Base-by-base conservation (phyloP, 176 grass and related monocot species). In the Carex parvula region DNA sequence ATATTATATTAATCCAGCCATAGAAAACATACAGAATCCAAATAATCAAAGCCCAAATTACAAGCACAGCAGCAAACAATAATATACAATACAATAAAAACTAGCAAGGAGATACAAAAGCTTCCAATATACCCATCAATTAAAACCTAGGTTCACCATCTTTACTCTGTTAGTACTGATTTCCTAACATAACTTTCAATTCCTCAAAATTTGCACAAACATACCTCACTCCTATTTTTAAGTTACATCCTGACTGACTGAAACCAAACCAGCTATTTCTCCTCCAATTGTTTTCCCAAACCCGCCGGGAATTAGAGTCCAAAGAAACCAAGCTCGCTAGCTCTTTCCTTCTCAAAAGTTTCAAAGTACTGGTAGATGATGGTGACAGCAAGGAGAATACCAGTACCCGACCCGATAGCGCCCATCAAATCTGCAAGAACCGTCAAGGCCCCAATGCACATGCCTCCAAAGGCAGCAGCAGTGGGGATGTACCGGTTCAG, bases 341-440 rank as follows among this genome's bases (percentile, higher is more conserved):
- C 92, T 80, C 89, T 91, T 86, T 98, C 95, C 87, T 98, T 98
- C 84, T 98, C 92, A 1, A 98, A 95, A 15, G 92, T 98, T 84
- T 95, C 95, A 0, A 98, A 95, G 70, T 98, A 98, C 62, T 95
- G 92, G 80, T 98, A 95, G 63, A 98, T 98, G 88, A 98, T 98
- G 24, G 92, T 98, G 37, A 98, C 95, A 0, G 95, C 92, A 16
- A 98, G 92, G 17, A 98, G 86, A 79, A 98, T 98, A 80, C 95
- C 95, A 7, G 95, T 98, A 74, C 95, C 92, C 46, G 92, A 98
- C 79, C 95, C 95, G 52, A 98, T 98, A 2, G 92, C 91, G 59
- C 95, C 95, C 91, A 98, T 95, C 68, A 98, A 95, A 88, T 98
- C 92, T 22, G 95, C 95, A 21, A 98, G 88, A 76, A 98, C 92